Conservation (phyloP, 2,329 filamentous ascomycete genomes). For the Arthrobotrys sinensis region DNA sequence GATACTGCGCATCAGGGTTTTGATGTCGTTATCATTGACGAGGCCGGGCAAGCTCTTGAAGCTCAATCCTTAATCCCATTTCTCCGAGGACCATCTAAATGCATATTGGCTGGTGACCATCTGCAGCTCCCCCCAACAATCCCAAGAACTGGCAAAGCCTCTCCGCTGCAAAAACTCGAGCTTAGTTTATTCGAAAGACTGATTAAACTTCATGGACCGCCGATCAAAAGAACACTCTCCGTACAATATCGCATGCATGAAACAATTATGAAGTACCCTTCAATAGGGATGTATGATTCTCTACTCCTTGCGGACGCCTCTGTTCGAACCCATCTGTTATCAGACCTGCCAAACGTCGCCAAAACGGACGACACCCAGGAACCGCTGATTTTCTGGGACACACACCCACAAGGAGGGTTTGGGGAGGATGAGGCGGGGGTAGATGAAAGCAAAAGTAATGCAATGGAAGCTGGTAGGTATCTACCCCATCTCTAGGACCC, state of each 20-base stretch:
- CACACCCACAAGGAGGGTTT: conserved; percentile 83
- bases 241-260: conserved; percentile 99
- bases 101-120: conserved; percentile 93
- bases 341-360: conserved; percentile 79
- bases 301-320: conserved; percentile 84
- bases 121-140: conserved; percentile 94
- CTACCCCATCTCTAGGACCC: not conserved
- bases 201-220: conserved; percentile 82
- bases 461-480: conserved; percentile 79
- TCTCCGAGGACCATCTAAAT: conserved; percentile 78
- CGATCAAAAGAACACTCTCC: conserved; percentile 94
- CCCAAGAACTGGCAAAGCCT: conserved; percentile 75
- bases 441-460: conserved; percentile 87
- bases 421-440: conserved; percentile 74
- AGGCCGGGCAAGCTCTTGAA: conserved; percentile 94
- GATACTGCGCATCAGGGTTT: conserved; percentile 86
- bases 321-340: conserved; percentile 82
- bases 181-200: conserved; percentile 94
- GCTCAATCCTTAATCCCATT: conserved; percentile 97
- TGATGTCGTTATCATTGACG: conserved; percentile 95
- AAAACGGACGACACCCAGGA: conserved; percentile 89
- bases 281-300: conserved; percentile 86
- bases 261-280: conserved; percentile 94
- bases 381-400: conserved; percentile 94
- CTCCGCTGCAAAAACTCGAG: conserved; percentile 75